Conservation (phyloP, 225 moss, liverwort and hornwort genomes). For the Polytrichum commune region DNA sequence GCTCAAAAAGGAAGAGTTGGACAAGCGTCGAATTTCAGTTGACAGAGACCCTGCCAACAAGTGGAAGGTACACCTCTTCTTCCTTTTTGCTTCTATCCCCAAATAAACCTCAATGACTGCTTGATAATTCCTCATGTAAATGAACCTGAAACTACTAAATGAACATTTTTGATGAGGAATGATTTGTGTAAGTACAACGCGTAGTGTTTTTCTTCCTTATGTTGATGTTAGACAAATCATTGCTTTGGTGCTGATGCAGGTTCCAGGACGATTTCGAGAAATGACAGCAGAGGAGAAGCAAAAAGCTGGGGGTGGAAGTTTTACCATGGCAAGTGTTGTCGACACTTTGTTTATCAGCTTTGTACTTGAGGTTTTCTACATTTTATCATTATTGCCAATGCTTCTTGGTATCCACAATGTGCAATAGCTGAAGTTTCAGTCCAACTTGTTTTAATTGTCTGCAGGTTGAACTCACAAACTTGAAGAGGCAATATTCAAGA, state of each 20-base stretch:
- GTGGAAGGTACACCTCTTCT: conserved; percentile 21
- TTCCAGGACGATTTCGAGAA: conserved; percentile 41
- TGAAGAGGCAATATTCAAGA: conserved; percentile 48
- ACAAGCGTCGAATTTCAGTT: conserved; percentile 32
- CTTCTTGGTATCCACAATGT: too few species aligned
- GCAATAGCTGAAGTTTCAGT: neutral
- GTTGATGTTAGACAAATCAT: too few species aligned
- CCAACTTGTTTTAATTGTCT: neutral
- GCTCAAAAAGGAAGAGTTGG: conserved; percentile 40
- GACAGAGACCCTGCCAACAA: conserved; percentile 21
- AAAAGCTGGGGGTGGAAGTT: conserved; percentile 55
- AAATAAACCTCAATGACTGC: too few species aligned
- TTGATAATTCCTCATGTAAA: too few species aligned
- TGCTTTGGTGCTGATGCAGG: conserved; percentile 25
- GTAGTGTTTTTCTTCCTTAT: too few species aligned
- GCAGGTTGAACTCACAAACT: conserved; percentile 62
- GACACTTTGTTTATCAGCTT: neutral
- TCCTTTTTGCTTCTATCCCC: neutral
- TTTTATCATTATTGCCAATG: too few species aligned
- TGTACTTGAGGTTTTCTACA: too few species aligned
- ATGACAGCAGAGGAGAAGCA: conserved; percentile 46
- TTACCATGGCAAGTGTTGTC: conserved; percentile 39
- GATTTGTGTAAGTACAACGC: too few species aligned
- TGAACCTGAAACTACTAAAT: too few species aligned
- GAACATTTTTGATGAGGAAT: too few species aligned